Evolutionary conservation across 2,329 filamentous ascomycete species (phyloP).

Genomic region (Annulohypoxylon truncatum): DNA sequence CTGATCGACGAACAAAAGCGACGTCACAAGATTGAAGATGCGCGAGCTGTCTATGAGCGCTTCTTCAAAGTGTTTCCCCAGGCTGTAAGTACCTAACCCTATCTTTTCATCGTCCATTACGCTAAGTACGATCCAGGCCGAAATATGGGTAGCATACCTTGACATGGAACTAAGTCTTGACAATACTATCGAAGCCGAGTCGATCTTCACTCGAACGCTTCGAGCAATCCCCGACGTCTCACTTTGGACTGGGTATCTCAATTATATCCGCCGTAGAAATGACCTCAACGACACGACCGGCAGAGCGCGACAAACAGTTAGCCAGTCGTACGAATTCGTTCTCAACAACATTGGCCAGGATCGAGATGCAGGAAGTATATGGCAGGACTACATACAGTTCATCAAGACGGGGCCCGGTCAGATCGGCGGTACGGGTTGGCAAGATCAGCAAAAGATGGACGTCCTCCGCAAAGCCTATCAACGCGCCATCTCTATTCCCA

Average conservation of each 20-base stretch:
- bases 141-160: conserved; percentile 89
- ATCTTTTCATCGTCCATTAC: not conserved
- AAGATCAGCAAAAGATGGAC: conserved; percentile 99
- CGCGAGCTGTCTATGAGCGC: conserved; percentile 82
- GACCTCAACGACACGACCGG: conserved; percentile 86
- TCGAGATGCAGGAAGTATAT: conserved; percentile 87
- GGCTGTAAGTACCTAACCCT: conserved; percentile 74
- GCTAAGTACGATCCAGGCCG: conserved; percentile 72
- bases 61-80: conserved; percentile 91
- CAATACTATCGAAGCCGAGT: conserved; percentile 82
- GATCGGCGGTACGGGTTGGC: conserved; percentile 88
- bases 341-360: conserved; percentile 91
- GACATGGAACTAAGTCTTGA: conserved; percentile 91
- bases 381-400: conserved; percentile 96
- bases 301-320: conserved; percentile 80
- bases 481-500: conserved; percentile 87
- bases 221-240: conserved; percentile 83
- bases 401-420: conserved; percentile 88
- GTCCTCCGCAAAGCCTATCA: conserved; percentile 91
- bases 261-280: conserved; percentile 92
- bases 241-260: conserved; percentile 92
- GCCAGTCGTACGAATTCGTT: conserved; percentile 91
- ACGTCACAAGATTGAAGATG: conserved; percentile 84
- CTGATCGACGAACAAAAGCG: conserved; percentile 87
- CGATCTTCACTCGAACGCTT: conserved; percentile 84